These are phyloP conservation scores for Aquilaria agallochum DNA, from an alignment of 441 rosid genomes.

Conservation along the genomic window DNA sequence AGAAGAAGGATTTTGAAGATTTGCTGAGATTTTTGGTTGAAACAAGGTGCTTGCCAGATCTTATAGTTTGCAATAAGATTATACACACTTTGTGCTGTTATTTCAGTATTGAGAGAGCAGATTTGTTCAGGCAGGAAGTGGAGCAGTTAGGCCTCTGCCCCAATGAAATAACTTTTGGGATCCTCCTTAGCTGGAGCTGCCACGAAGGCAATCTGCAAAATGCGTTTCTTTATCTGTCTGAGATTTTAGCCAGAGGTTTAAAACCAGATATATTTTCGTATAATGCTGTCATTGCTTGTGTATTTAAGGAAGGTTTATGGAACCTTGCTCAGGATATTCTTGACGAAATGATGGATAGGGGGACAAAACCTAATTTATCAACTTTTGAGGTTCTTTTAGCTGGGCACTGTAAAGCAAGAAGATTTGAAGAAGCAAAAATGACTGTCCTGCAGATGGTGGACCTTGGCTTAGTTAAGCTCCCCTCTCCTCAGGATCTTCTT, in stretches of 20 bases:
- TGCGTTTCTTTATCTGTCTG: conserved; percentile 50
- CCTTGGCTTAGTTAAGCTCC: conserved; percentile 40
- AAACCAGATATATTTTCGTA: conserved; percentile 45
- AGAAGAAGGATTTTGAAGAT: conserved; percentile 79
- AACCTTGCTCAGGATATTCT: conserved; percentile 38
- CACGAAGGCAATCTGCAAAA: conserved; percentile 45
- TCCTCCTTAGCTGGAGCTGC: conserved; percentile 72
- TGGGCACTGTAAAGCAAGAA: conserved; percentile 72
- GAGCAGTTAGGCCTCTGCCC: conserved; percentile 55
- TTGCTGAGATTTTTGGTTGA: conserved; percentile 46
- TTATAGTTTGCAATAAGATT: conserved; percentile 52
- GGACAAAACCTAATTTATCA: conserved; percentile 31
- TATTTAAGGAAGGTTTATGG: conserved; percentile 58
- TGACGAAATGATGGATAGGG: conserved; percentile 58
- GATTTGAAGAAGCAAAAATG: conserved; percentile 55
- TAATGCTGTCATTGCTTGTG: conserved; percentile 51
- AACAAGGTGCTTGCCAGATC: conserved; percentile 40
- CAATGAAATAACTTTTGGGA: conserved; percentile 59
- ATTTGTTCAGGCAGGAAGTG: conserved; percentile 50
- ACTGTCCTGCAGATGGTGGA: conserved; percentile 49
- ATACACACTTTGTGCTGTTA: conserved; percentile 42
- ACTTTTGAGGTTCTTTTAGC: conserved; percentile 58
- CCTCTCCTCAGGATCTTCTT: conserved; percentile 53
- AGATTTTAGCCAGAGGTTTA: conserved; percentile 49
- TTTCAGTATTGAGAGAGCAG: conserved; percentile 55